Evolutionary conservation across 768 basidiomycete species (phyloP).

Genomic region (Termitomyces sp.): DNA sequence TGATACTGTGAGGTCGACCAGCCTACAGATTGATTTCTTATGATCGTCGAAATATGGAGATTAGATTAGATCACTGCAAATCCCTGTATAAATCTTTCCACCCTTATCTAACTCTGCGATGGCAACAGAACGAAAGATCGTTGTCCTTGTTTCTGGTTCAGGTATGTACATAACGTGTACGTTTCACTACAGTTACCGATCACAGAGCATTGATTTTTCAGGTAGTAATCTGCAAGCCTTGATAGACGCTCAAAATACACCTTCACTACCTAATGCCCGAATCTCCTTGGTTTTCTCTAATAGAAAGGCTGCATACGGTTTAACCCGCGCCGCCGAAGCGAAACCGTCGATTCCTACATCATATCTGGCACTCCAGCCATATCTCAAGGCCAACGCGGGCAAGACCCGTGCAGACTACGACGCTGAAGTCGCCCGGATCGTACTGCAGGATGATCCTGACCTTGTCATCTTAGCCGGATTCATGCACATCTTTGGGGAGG

Average conservation of each 20-base stretch:
- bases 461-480: conserved; percentile 94
- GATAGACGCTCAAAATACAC: conserved; percentile 78
- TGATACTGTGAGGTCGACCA: background rate
- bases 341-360: conserved; percentile 76
- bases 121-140: conserved; percentile 25
- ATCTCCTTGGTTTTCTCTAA: conserved; percentile 89
- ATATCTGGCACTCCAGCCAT: conserved; percentile 82
- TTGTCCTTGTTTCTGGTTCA: conserved; percentile 50
- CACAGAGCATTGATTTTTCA: conserved; percentile 24
- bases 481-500: conserved; percentile 93
- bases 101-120: conserved; percentile 1
- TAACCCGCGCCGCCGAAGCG: conserved; percentile 70
- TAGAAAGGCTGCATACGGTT: conserved; percentile 85
- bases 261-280: conserved; percentile 61
- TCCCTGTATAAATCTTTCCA: background rate
- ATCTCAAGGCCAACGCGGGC: conserved; percentile 64
- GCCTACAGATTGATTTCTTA: background rate
- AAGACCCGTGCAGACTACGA: conserved; percentile 85
- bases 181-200: background rate
- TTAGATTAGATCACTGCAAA: background rate
- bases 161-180: conserved; percentile 27
- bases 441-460: conserved; percentile 65
- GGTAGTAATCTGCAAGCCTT: conserved; percentile 96
- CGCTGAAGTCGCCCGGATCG: conserved; percentile 65
- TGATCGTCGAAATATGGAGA: background rate